Conservation (phyloP, 495 filamentous ascomycete genomes). For the Penicillium waksmanii region DNA sequence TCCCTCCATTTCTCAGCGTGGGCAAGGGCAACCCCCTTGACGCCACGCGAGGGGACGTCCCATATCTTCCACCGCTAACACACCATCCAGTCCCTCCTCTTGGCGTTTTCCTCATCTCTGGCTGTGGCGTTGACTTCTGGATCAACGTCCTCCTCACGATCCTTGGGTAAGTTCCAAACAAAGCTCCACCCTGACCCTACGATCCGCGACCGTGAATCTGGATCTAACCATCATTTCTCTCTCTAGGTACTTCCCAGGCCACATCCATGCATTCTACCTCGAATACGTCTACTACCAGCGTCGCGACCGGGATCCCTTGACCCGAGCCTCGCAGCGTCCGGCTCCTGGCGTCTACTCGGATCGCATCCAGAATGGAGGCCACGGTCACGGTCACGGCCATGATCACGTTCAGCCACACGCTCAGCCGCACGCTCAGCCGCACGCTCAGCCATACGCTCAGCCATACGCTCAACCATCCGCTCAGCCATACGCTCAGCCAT, state of each 20-base stretch:
- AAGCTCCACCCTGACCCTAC: neutral
- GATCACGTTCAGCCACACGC: too few species aligned
- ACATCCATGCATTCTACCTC: slow-evolving; percentile 90
- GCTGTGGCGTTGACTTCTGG: slow-evolving; percentile 65
- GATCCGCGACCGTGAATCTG: neutral
- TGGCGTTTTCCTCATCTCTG: slow-evolving; percentile 64
- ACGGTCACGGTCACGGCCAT: slow-evolving; percentile 16
- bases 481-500: too few species aligned
- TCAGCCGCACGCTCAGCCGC: too few species aligned
- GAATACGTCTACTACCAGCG: slow-evolving; percentile 86
- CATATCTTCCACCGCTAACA: slow-evolving; percentile 19
- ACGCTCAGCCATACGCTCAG: too few species aligned
- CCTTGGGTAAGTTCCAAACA: slow-evolving; percentile 53
- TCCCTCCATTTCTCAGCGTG: neutral
- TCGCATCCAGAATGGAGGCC: slow-evolving; percentile 73
- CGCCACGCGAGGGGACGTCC: too few species aligned
- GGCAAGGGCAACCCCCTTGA: slow-evolving; percentile 2
- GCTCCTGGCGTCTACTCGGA: slow-evolving; percentile 82
- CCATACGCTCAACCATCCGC: too few species aligned
- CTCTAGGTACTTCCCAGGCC: slow-evolving; percentile 71
- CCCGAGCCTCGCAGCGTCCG: slow-evolving; percentile 45
- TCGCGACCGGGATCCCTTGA: slow-evolving; percentile 57
- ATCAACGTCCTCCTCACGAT: slow-evolving; percentile 67
- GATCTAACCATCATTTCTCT: slow-evolving; percentile 7
- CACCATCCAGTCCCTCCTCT: slow-evolving; percentile 59